Base-by-base conservation (phyloP, 371 early-diverging fungal genomes). In the Lichtheimia hyalospora region DNA sequence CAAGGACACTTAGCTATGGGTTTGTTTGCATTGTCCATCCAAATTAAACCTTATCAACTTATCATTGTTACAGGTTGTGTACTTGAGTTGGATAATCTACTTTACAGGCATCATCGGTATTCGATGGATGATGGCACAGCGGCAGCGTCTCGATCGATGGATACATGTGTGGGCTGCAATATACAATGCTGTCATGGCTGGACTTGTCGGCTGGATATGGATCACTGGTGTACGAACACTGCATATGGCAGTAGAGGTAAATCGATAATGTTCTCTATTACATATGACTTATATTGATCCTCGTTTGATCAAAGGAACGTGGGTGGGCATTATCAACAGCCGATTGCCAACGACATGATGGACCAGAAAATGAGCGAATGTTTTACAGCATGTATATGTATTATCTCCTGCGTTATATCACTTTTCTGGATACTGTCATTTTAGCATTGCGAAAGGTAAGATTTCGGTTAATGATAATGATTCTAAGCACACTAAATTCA, bases 121-220 rank as follows among this genome's bases (percentile, higher is more conserved):
- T 20, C 62, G 67, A 13, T 62, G 67, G 67, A 48, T 62, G n/a
- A 67, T 67, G 67, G 67, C 67, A 41, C 59, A 67, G 15, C 54
- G 63, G 13, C 62, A 42, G 3, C 55, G 67, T 2, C 52, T 67
- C 34, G 60, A 56, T 16, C 50, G 50, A 40, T 50, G 15, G 42
- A 62, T 41, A 16, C n/a, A 8, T 16, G 23, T 14, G 2, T 62
- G 51, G 49, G 20, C 49, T 20, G 18, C 43, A 4, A 50, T 52
- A 14, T 62, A 62, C 34, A 62, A 62, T 27, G 50, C 44, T 13
- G 41, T 57, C 12, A 58, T 67, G 57, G 44, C 54, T n/a, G 12
- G 54, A 1, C 55, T 43, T 18, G 52, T 58, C 24, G 18, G 25
- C 13, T 49, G 24, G 55, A 27, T 62, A 7, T 62, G 67, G 28